Percentiles rank a stretch among this genome's conserved stretches.
phyloP scores from a whole-genome alignment of 192 early-diverging fungal species.

The Mortierella hygrophila region DNA sequence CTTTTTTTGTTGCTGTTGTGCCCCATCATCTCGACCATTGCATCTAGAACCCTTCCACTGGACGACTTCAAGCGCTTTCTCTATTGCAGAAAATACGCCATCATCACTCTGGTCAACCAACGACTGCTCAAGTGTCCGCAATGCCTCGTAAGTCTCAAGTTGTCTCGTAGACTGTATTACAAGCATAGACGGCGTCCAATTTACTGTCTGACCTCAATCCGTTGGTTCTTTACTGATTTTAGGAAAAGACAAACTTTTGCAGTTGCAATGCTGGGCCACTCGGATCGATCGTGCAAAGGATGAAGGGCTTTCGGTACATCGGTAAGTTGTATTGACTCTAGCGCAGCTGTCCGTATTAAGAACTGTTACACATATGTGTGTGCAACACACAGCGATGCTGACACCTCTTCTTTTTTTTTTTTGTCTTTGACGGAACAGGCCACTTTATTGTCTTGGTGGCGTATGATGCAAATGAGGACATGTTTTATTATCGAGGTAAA shows the following conservation, averaged over 20 bases:
- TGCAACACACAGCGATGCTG: neutral
- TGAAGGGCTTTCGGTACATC: slow-evolving; percentile 56
- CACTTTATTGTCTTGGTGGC: slow-evolving; percentile 92
- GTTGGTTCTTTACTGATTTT: neutral
- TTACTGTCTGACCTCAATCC: neutral
- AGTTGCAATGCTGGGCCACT: slow-evolving; percentile 27
- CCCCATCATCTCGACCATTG: neutral
- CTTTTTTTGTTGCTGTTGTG: neutral
- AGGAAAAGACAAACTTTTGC: slow-evolving; percentile 42
- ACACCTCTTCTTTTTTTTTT: neutral
- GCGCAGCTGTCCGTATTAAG: neutral
- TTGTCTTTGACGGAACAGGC: slow-evolving; percentile 57
- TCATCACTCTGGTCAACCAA: slow-evolving; percentile 86
- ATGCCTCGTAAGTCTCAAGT: slow-evolving; percentile 62
- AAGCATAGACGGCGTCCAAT: neutral
- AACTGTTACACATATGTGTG: neutral
- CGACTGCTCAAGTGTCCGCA: slow-evolving; percentile 70
- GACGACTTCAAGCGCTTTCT: slow-evolving; percentile 91
- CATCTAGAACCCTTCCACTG: slow-evolving; percentile 70
- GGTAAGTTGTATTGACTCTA: slow-evolving; percentile 39
- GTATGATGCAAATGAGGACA: slow-evolving; percentile 83
- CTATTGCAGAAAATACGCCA: slow-evolving; percentile 77
- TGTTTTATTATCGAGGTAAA: slow-evolving; percentile 79
- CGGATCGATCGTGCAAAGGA: slow-evolving; percentile 37
- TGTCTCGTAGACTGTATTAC: neutral